These are phyloP conservation scores for Coemansia guatemalensis DNA, from an alignment of 192 early-diverging fungal species.

Conservation along the genomic window DNA sequence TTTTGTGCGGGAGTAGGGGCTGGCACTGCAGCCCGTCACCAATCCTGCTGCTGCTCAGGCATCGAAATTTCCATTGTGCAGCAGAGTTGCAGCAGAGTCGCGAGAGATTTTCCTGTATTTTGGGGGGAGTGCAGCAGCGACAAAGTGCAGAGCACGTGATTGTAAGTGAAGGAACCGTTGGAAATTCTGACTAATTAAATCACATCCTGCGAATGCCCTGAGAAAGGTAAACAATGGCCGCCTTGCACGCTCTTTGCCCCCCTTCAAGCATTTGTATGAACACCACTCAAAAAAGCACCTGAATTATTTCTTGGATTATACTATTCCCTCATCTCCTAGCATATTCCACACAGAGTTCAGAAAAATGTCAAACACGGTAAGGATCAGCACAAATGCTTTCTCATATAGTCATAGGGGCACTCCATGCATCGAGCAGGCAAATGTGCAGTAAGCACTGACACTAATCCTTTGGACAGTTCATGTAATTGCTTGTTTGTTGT, in stretches of 20 bases:
- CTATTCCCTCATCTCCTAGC: neutral
- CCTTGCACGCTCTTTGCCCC: neutral
- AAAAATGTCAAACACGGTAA: conserved; percentile 20
- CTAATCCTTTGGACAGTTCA: neutral
- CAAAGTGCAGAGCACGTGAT: neutral
- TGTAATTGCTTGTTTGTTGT: neutral
- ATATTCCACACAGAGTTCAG: neutral
- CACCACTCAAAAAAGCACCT: neutral
- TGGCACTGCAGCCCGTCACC: neutral
- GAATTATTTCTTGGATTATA: neutral
- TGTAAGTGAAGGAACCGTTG: neutral
- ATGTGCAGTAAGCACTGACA: neutral
- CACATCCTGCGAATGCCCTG: neutral
- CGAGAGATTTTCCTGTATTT: neutral
- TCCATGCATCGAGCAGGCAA: neutral
- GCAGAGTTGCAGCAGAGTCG: neutral
- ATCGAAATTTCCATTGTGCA: neutral
- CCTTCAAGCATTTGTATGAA: neutral
- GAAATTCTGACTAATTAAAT: neutral
- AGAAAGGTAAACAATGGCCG: neutral
- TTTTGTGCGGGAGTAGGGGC: neutral
- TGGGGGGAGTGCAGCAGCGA: neutral
- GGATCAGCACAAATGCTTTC: neutral
- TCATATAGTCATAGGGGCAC: neutral
- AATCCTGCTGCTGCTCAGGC: no score